Evolutionary conservation across 2,329 filamentous ascomycete genomes (phyloP).

Genomic region (Lasiodiplodia gonubiensis): DNA sequence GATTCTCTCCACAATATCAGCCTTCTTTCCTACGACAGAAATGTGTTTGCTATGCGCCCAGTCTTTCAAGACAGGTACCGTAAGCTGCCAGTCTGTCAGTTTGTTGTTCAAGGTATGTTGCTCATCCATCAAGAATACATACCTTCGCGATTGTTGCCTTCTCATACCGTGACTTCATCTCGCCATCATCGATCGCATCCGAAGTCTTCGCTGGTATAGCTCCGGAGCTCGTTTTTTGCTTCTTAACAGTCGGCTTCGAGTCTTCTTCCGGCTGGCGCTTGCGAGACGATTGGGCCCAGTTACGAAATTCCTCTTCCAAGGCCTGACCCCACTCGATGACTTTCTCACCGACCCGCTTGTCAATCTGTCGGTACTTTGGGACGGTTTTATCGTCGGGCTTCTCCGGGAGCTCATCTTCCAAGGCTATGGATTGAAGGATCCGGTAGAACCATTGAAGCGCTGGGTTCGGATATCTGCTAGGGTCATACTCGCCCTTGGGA

Average conservation of each 20-base stretch:
- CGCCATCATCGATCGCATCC: slow-evolving; percentile 46
- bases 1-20: slow-evolving; percentile 43
- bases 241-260: slow-evolving; percentile 47
- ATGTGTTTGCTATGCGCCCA: slow-evolving; percentile 39
- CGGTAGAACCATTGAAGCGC: slow-evolving; percentile 94
- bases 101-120: neutral
- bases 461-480: slow-evolving; percentile 87
- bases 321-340: slow-evolving; percentile 76
- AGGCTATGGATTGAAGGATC: slow-evolving; percentile 86
- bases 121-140: slow-evolving; percentile 5
- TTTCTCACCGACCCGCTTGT: slow-evolving; percentile 82
- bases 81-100: slow-evolving; percentile 33
- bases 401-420: slow-evolving; percentile 88
- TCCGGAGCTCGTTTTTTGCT: slow-evolving; percentile 48
- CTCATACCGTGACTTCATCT: slow-evolving; percentile 52
- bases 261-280: slow-evolving; percentile 39
- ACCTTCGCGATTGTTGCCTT: slow-evolving; percentile 52
- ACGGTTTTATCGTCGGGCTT: slow-evolving; percentile 76
- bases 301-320: slow-evolving; percentile 64
- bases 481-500: slow-evolving; percentile 83
- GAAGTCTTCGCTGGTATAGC: slow-evolving; percentile 33
- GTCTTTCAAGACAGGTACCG: slow-evolving; percentile 42
- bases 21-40: slow-evolving; percentile 43
- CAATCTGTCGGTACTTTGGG: slow-evolving; percentile 84
- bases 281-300: slow-evolving; percentile 46